phyloP scores from a whole-genome alignment of 192 early-diverging fungal species.

The Mortierella claussenii region DNA sequence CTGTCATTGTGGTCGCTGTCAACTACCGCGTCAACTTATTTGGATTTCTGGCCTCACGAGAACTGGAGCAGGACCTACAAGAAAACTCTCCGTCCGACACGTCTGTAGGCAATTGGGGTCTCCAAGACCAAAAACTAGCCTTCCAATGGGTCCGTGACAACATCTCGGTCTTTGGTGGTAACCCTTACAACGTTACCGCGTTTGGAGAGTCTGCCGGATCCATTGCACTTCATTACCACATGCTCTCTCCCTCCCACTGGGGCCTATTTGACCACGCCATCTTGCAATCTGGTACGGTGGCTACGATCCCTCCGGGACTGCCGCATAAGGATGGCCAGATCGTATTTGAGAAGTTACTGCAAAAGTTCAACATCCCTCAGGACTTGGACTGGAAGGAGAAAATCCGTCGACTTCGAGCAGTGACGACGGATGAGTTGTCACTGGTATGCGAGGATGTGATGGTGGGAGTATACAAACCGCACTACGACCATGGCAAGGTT shows the following conservation, averaged over 20 bases:
- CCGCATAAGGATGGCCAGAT: conserved; percentile 12
- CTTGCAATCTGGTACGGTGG: conserved; percentile 32
- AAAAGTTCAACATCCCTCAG: conserved; percentile 12
- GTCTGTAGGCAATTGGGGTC: conserved; percentile 40
- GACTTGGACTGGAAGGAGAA: conserved; percentile 20
- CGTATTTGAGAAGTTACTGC: conserved; percentile 13
- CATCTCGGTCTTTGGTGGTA: conserved; percentile 24
- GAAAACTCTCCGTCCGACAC: conserved; percentile 12
- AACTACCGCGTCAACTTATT: conserved; percentile 62
- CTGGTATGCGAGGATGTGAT: not conserved
- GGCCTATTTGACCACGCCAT: conserved; percentile 48
- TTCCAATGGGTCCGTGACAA: conserved; percentile 38
- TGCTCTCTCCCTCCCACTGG: conserved; percentile 14
- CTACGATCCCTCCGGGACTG: conserved; percentile 1
- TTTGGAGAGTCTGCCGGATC: conserved; percentile 35
- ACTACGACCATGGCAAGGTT: conserved; percentile 16
- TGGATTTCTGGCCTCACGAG: conserved; percentile 54
- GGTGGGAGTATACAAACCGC: not conserved
- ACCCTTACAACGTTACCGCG: conserved; percentile 17
- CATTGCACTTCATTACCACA: conserved; percentile 27
- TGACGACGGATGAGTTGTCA: conserved; percentile 6
- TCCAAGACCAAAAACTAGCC: conserved; percentile 28
- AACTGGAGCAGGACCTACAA: conserved; percentile 26
- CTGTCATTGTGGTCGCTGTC: conserved; percentile 54
- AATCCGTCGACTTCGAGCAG: conserved; percentile 13